Percentiles rank a stretch among this genome's conserved stretches.
Evolutionary conservation across 1,139 yeast species (phyloP).

Genomic region (Kodamaea plutei): DNA sequence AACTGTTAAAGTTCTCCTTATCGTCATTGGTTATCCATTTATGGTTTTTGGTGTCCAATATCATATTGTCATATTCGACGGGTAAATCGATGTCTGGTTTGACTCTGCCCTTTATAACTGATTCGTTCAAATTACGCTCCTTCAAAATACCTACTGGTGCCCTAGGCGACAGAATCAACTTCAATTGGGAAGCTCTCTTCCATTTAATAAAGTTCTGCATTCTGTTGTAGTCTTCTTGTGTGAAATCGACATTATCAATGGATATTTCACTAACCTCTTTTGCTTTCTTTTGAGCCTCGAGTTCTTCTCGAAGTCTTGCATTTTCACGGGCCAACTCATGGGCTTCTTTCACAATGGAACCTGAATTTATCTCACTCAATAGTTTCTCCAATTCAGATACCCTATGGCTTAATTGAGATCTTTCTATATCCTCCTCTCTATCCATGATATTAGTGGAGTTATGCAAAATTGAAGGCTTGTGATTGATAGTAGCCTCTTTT

Average conservation of each 20-base stretch:
- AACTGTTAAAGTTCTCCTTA: conserved; percentile 30
- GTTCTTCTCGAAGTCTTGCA: conserved; percentile 12
- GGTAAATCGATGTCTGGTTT: conserved; percentile 37
- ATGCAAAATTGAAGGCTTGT: conserved; percentile 13
- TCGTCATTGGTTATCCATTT: conserved; percentile 33
- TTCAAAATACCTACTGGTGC: conserved; percentile 12
- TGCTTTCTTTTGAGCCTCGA: conserved; percentile 7
- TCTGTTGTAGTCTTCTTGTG: conserved; percentile 18
- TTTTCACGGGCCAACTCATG: conserved; percentile 15
- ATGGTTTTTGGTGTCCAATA: conserved; percentile 33
- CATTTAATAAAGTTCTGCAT: conserved; percentile 28
- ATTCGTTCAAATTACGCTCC: conserved; percentile 12
- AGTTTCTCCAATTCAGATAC: conserved; percentile 18
- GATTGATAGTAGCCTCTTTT: conserved; percentile 9
- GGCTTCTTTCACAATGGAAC: conserved; percentile 8
- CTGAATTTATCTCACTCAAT: conserved; percentile 12
- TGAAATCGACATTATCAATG: conserved; percentile 22
- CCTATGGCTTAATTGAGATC: conserved; percentile 10
- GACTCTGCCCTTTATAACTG: conserved; percentile 26
- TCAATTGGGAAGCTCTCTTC: conserved; percentile 39
- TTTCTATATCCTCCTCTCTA: conserved; percentile 3
- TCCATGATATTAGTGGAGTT: conserved; percentile 11
- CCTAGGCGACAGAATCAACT: conserved; percentile 17
- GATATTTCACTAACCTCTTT: conserved; percentile 15
- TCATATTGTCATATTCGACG: conserved; percentile 36